Evolutionary conservation across 2,329 filamentous ascomycete species (phyloP), one percentile per base, ranked within the genome.

Genomic region (Fusarium odoratissimum): DNA sequence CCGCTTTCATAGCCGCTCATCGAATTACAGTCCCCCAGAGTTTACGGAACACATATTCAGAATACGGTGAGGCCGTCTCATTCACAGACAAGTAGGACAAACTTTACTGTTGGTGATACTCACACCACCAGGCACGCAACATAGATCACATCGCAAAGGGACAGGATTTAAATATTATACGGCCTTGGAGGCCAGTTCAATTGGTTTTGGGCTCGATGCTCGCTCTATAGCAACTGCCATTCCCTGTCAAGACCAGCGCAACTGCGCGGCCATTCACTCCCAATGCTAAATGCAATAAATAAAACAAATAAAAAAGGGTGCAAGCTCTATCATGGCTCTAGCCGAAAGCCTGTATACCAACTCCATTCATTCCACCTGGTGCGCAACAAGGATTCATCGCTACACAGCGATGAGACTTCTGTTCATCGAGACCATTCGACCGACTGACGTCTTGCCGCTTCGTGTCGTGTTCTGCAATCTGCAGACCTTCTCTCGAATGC

Each of bases 181-280:
- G 45, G 57, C 52, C 60, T 62, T 72, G 16, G 35, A 61, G 49
- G 68, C 64, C 68, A 66, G 44, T 69, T 73, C 56, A 69, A 72
- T 72, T 69, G 48, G 45, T 74, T 64, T 37, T 55, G 31, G 54
- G 71, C 66, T 56, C 58, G 64, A 69, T 72, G 72, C 71, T 74
- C 71, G 68, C 64, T 74, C 71, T 57, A 58, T 65, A 59, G 69
- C 70, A 70, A 66, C 57, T 46, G 69, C 65, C 49, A 37, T 40
- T 62, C 44, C 51, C 45, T 70, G 41, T 57, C 37, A 51, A 40
- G 64, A 55, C 48, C 60, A 48, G 35, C 63, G 56, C 56, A 44
- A 51, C 41, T 45, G 42, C 38, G 45, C 45, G 19, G 63, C 37
- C 51, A 38, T 49, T 56, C 62, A 46, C 59, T 61, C 46, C 51